A percentile compares a stretch with the other conserved stretches of the same genome.
These are phyloP conservation scores for Aspergillus caelatus DNA, from an alignment of 2,329 filamentous ascomycete species.

Conservation along the genomic window DNA sequence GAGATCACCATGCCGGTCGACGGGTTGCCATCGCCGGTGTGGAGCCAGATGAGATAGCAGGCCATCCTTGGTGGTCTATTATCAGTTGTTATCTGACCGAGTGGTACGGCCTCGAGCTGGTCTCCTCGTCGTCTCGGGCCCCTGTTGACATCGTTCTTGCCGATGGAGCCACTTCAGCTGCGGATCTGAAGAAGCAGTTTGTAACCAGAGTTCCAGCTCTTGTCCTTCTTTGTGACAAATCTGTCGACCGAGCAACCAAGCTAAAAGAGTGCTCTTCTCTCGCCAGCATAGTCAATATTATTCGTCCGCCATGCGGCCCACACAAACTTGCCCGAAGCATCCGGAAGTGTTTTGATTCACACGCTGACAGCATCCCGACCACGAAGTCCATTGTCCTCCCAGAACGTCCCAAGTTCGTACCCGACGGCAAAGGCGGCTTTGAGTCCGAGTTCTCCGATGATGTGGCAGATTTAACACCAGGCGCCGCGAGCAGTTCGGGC, in stretches of 20 bases:
- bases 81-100: slow-evolving; percentile 37
- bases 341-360: slow-evolving; percentile 30
- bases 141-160: slow-evolving; percentile 41
- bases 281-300: slow-evolving; percentile 39
- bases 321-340: slow-evolving; percentile 45
- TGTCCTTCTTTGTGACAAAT: slow-evolving; percentile 41
- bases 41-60: slow-evolving; percentile 20
- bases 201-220: slow-evolving; percentile 32
- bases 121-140: slow-evolving; percentile 28
- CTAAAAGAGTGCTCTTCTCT: slow-evolving; percentile 32
- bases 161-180: slow-evolving; percentile 32
- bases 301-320: slow-evolving; percentile 44
- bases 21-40: slow-evolving; percentile 35
- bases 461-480: slow-evolving; percentile 11
- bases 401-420: slow-evolving; percentile 12
- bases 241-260: slow-evolving; percentile 37
- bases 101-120: slow-evolving; percentile 42
- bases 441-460: slow-evolving; percentile 2
- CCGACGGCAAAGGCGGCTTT: background rate
- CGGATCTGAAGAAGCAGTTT: slow-evolving; percentile 19
- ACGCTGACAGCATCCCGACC: slow-evolving; percentile 8
- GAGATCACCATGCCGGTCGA: slow-evolving; percentile 27
- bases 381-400: slow-evolving; percentile 9
- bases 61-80: slow-evolving; percentile 29
- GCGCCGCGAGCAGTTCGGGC: background rate